Conservation (phyloP, 352 stramenopile species). For the Phytophthora idaei region DNA sequence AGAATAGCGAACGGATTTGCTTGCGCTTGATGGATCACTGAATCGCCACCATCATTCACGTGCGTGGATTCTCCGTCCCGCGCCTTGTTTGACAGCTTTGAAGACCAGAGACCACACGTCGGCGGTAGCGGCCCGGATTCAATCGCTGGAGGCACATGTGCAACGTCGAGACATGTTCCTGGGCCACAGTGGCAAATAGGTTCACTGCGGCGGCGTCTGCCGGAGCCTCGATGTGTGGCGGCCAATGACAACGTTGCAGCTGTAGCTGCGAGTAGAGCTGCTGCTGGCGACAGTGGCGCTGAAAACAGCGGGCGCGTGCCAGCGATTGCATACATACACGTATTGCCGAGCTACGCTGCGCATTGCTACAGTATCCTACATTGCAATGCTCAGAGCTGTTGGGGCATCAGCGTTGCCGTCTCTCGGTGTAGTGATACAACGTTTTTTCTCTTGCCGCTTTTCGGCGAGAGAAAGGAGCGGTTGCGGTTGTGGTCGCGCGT, state of each 20-base stretch:
- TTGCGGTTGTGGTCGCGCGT: conserved; percentile 8
- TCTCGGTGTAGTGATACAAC: no score
- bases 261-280: background rate
- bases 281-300: conserved; percentile 9
- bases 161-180: conserved; percentile 22
- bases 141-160: conserved; percentile 4
- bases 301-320: conserved; percentile 13
- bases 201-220: conserved; percentile 1
- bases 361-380: background rate
- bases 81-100: background rate
- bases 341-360: background rate
- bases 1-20: conserved; percentile 17
- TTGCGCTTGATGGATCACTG: conserved; percentile 28
- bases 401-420: no score
- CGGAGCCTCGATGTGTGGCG: conserved; percentile 2
- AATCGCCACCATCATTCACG: conserved; percentile 6
- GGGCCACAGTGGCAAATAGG: conserved; percentile 19
- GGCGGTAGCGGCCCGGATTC: conserved; percentile 6
- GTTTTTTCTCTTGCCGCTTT: background rate
- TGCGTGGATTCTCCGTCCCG: conserved; percentile 8
- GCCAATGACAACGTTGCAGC: background rate
- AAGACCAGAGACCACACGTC: background rate
- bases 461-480: conserved; percentile 23
- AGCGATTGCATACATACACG: conserved; percentile 8
- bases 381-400: background rate